phyloP scores from a whole-genome alignment of 305 asterid species.

The Solanum hybrid region DNA sequence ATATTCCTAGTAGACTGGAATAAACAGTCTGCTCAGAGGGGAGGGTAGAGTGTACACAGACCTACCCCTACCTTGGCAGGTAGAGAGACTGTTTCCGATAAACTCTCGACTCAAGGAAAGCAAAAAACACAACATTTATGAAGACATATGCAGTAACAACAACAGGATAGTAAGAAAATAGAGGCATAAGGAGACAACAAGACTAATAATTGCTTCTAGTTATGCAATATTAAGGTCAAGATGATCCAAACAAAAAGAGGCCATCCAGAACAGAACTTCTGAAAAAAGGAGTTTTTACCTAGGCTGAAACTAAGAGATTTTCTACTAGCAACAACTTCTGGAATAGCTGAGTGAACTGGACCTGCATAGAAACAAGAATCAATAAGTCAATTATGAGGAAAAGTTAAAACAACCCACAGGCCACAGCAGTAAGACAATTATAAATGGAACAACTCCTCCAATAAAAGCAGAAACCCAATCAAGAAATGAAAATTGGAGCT shows the following conservation, averaged over 20 bases:
- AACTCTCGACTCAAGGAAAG: background rate
- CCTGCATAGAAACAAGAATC: background rate
- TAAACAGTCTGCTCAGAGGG: background rate
- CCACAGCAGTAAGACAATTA: background rate
- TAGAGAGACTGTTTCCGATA: background rate
- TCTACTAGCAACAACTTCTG: background rate
- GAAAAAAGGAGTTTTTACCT: background rate
- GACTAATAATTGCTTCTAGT: background rate
- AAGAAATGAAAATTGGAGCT: background rate
- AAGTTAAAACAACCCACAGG: background rate
- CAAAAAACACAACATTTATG: background rate
- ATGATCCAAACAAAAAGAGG: background rate
- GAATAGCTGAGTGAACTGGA: background rate
- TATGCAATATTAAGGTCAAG: background rate
- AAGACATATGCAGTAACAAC: background rate
- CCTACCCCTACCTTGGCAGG: background rate
- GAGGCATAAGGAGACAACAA: background rate
- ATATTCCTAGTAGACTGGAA: background rate
- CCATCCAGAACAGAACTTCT: background rate
- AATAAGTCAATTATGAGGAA: background rate
- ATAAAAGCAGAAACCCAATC: background rate
- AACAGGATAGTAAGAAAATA: background rate
- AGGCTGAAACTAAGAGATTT: background rate
- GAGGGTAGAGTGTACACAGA: background rate
- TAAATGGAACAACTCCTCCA: background rate